Conservation (phyloP, 768 basidiomycete genomes). For the Boletus barrowsii region DNA sequence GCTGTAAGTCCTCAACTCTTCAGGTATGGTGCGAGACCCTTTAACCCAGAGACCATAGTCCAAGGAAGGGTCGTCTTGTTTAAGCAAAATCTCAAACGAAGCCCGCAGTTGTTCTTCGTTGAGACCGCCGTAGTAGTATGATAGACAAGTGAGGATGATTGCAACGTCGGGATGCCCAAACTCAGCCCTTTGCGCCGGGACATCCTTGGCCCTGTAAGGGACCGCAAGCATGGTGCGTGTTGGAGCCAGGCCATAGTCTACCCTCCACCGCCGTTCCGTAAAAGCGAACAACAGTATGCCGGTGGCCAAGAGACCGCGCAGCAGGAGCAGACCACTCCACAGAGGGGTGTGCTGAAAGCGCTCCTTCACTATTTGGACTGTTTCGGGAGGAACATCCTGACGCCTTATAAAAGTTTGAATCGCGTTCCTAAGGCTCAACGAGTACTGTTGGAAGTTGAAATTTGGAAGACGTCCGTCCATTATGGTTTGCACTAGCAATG, state of each 20-base stretch:
- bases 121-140: conserved; percentile 38
- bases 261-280: conserved; percentile 37
- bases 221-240: conserved; percentile 35
- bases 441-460: conserved; percentile 14
- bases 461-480: conserved; percentile 14
- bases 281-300: conserved; percentile 33
- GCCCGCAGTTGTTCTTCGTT: background rate
- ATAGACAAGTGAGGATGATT: conserved; percentile 35
- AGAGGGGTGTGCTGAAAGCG: background rate
- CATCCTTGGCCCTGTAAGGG: conserved; percentile 38
- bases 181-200: conserved; percentile 36
- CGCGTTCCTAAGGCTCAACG: background rate
- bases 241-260: conserved; percentile 36
- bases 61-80: conserved; percentile 2
- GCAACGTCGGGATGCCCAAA: conserved; percentile 39
- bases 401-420: conserved; percentile 25
- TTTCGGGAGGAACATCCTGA: background rate
- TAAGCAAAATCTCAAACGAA: background rate
- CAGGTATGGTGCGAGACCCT: background rate
- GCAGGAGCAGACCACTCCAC: conserved; percentile 27
- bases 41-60: background rate
- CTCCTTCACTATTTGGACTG: conserved; percentile 7
- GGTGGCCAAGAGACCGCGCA: conserved; percentile 34
- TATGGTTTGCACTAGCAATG: conserved; percentile 13
- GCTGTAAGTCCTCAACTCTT: background rate